A percentile compares a stretch with the other conserved stretches of the same genome.
These are phyloP conservation scores for Penicillium vulpinum DNA, from an alignment of 2,329 filamentous ascomycete genomes.

Conservation along the genomic window DNA sequence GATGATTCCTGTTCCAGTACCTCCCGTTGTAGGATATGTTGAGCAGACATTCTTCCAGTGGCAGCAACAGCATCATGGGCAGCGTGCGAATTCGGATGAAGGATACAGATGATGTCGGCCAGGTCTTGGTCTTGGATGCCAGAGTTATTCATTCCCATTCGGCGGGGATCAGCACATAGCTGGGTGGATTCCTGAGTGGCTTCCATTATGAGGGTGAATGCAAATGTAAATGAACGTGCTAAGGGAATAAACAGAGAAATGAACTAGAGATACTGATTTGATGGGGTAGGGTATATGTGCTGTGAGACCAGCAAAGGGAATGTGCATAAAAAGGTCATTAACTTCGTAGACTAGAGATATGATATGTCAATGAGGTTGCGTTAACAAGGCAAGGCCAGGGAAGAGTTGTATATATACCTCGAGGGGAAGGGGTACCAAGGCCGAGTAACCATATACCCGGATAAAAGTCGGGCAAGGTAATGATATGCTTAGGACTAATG, in stretches of 20 bases:
- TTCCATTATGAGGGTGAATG: slow-evolving; percentile 33
- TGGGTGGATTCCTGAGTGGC: slow-evolving; percentile 69
- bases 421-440: background rate
- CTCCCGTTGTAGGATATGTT: slow-evolving; percentile 61
- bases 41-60: slow-evolving; percentile 53
- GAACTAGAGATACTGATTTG: slow-evolving; percentile 18
- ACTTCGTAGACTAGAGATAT: slow-evolving; percentile 15
- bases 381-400: background rate
- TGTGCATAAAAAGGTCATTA: slow-evolving; percentile 31
- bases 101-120: slow-evolving; percentile 83
- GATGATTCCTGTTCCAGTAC: slow-evolving; percentile 44
- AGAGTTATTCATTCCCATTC: slow-evolving; percentile 76
- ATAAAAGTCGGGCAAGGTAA: background rate
- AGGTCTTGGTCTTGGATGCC: slow-evolving; percentile 80
- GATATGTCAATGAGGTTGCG: slow-evolving; percentile 7
- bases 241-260: slow-evolving; percentile 11
- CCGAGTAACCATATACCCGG: slow-evolving; percentile 7
- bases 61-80: slow-evolving; percentile 70
- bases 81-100: slow-evolving; percentile 73
- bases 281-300: slow-evolving; percentile 27
- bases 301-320: slow-evolving; percentile 13
- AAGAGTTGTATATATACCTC: slow-evolving; percentile 18
- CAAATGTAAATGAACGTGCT: slow-evolving; percentile 13
- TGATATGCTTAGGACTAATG: background rate
- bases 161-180: slow-evolving; percentile 75